phyloP scores from a whole-genome alignment of 1,139 yeast species.

The Yamadazyma sp. region DNA sequence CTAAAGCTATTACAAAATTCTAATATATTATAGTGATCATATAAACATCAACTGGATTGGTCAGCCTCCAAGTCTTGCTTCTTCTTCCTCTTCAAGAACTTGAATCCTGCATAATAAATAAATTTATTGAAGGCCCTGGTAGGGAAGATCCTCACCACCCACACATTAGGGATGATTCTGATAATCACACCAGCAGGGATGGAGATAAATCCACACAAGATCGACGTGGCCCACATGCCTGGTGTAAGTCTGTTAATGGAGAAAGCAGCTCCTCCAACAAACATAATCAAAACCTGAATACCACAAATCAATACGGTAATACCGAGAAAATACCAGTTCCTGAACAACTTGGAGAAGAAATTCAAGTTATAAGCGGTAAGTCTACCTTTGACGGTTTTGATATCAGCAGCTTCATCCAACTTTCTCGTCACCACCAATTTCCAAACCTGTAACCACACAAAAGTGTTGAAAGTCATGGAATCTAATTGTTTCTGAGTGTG shows the following conservation, averaged over 20 bases:
- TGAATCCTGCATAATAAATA: slow-evolving; percentile 49
- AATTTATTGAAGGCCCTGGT: slow-evolving; percentile 48
- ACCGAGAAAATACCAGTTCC: slow-evolving; percentile 77
- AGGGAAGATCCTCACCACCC: slow-evolving; percentile 74
- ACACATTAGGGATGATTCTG: slow-evolving; percentile 78
- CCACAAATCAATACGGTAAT: slow-evolving; percentile 77
- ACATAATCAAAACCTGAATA: slow-evolving; percentile 87
- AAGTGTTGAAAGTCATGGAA: slow-evolving; percentile 90
- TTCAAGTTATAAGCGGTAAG: slow-evolving; percentile 64
- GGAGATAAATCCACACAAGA: slow-evolving; percentile 78
- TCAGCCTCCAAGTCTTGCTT: slow-evolving; percentile 26
- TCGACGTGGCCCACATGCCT: slow-evolving; percentile 86
- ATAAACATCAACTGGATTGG: slow-evolving; percentile 10
- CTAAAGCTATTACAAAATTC: too few species aligned
- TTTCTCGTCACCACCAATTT: slow-evolving; percentile 89
- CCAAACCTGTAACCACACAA: slow-evolving; percentile 97
- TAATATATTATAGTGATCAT: not conserved
- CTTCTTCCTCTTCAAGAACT: slow-evolving; percentile 38
- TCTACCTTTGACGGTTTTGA: slow-evolving; percentile 56
- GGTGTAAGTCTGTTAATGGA: slow-evolving; percentile 76
- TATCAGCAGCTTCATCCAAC: slow-evolving; percentile 82
- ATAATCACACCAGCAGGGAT: slow-evolving; percentile 77
- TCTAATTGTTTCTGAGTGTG: slow-evolving; percentile 60
- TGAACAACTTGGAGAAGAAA: slow-evolving; percentile 75
- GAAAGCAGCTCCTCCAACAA: slow-evolving; percentile 96